Evolutionary conservation across 1,139 yeast species (phyloP).

Genomic region (Schizosaccharomyces versatilis): DNA sequence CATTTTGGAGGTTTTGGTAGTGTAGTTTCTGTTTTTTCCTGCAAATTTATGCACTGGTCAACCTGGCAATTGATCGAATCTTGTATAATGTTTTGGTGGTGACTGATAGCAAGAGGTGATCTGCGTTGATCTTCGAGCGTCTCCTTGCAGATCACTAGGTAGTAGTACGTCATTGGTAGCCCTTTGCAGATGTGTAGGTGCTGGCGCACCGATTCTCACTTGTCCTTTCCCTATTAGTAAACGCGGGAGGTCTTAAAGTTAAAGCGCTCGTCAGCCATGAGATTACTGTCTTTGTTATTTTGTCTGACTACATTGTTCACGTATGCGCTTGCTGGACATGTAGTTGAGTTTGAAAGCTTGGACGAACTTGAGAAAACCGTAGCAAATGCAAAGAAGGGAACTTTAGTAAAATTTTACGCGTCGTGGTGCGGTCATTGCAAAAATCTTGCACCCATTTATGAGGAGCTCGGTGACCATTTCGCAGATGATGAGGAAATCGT

Average conservation of each 20-base stretch:
- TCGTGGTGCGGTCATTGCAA: slow-evolving; percentile 99
- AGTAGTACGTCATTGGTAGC: no score
- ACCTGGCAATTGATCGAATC: no score
- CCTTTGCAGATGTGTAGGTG: no score
- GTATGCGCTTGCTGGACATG: background rate
- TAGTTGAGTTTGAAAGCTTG: background rate
- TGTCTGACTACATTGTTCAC: background rate
- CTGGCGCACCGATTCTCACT: no score
- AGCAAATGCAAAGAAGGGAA: background rate
- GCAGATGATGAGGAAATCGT: slow-evolving; percentile 2
- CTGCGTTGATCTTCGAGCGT: no score
- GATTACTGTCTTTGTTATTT: background rate
- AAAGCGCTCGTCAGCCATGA: background rate
- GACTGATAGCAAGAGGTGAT: no score
- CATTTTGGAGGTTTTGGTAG: background rate
- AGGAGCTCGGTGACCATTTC: slow-evolving; percentile 22
- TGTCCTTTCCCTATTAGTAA: no score
- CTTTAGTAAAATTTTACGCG: slow-evolving; percentile 71
- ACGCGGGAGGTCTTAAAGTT: no score
- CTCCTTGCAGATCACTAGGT: no score
- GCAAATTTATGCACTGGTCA: no score
- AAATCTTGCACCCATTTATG: slow-evolving; percentile 61
- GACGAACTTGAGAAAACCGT: background rate
- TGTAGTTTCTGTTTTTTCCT: no score
- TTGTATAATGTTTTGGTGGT: no score